Conservation (phyloP, 805 yeast species). For the Spathaspora passalidarum region DNA sequence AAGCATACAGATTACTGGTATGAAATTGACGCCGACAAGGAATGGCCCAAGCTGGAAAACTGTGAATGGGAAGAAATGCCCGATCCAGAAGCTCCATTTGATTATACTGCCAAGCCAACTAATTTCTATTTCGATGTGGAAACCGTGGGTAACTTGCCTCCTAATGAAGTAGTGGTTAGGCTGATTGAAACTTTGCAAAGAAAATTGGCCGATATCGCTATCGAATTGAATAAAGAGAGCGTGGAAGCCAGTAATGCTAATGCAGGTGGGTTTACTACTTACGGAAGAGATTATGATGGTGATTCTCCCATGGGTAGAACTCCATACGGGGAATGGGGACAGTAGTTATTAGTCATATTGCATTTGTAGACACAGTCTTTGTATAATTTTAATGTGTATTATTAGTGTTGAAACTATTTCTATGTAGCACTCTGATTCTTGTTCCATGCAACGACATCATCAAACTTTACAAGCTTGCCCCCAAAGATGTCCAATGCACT, state of each 20-base stretch:
- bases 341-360: slow-evolving; percentile 18
- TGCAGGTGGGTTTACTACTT: slow-evolving; percentile 47
- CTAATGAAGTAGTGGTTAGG: slow-evolving; percentile 83
- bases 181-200: slow-evolving; percentile 83
- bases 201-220: slow-evolving; percentile 84
- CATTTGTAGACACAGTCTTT: neutral
- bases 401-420: neutral
- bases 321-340: slow-evolving; percentile 28
- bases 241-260: slow-evolving; percentile 40
- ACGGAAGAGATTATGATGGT: slow-evolving; percentile 30
- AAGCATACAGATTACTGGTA: slow-evolving; percentile 97
- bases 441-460: slow-evolving; percentile 79
- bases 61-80: slow-evolving; percentile 97
- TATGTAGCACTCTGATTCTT: slow-evolving; percentile 1
- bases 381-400: neutral
- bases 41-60: slow-evolving; percentile 91
- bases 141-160: slow-evolving; percentile 84
- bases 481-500: slow-evolving; percentile 95
- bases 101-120: slow-evolving; percentile 76
- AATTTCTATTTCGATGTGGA: slow-evolving; percentile 87
- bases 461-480: slow-evolving; percentile 73
- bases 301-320: slow-evolving; percentile 24
- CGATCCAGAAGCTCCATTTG: slow-evolving; percentile 79
- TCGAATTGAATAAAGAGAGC: slow-evolving; percentile 54
- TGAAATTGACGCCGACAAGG: slow-evolving; percentile 81